Percentiles rank a stretch among this genome's conserved stretches.
These are phyloP conservation scores for Dendrobium officinale DNA, from an alignment of 106 monocot genomes.

Conservation along the genomic window DNA sequence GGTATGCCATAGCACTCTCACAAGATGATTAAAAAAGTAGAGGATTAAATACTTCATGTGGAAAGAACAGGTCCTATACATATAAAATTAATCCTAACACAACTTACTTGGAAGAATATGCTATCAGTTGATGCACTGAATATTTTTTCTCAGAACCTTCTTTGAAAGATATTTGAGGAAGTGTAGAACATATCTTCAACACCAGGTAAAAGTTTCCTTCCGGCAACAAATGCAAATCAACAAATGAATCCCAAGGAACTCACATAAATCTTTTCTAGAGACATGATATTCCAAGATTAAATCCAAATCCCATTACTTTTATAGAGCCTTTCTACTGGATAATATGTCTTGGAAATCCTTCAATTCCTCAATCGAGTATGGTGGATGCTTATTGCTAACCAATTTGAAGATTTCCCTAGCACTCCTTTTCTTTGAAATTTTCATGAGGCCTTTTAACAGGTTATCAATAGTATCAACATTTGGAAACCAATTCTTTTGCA, in stretches of 20 bases:
- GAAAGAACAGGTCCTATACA: not conserved
- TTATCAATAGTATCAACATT: slow-evolving; percentile 42
- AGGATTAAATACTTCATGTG: not conserved
- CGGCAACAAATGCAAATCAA: not conserved
- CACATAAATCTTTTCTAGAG: not conserved
- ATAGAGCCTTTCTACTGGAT: slow-evolving; percentile 13
- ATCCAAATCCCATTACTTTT: slow-evolving; percentile 1
- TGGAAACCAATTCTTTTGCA: slow-evolving; percentile 85
- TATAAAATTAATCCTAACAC: not conserved
- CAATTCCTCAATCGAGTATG: slow-evolving; percentile 49
- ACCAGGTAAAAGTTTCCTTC: not conserved
- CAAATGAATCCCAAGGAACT: not conserved
- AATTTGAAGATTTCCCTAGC: slow-evolving; percentile 65
- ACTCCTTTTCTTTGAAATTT: slow-evolving; percentile 45
- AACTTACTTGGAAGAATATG: not conserved
- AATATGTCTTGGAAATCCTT: slow-evolving; percentile 28
- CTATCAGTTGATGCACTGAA: not conserved
- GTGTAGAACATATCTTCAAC: not conserved
- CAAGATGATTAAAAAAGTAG: not conserved
- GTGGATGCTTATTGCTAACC: slow-evolving; percentile 34
- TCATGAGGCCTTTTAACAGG: slow-evolving; percentile 54
- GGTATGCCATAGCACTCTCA: no score
- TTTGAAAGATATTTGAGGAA: not conserved
- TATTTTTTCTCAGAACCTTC: not conserved
- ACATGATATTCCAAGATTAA: not conserved